Conservation (phyloP, 306 rosid genomes). For the Sicyos baderoa region DNA sequence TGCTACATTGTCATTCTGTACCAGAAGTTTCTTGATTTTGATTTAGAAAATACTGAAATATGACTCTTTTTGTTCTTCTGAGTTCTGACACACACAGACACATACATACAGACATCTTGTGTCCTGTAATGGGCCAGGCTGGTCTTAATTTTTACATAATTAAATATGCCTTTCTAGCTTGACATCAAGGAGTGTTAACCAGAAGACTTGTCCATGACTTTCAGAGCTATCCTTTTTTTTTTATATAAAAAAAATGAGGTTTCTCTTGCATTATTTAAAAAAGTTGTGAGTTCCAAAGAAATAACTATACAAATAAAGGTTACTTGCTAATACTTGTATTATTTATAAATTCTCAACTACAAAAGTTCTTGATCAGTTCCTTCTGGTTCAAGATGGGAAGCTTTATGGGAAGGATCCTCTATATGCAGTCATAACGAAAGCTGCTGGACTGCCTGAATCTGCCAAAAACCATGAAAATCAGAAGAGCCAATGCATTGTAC, state of each 20-base stretch:
- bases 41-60: neutral
- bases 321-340: slow-evolving; percentile 15
- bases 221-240: neutral
- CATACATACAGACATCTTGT: neutral
- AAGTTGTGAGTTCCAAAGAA: neutral
- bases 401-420: slow-evolving; percentile 70
- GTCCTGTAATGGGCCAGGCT: neutral
- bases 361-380: slow-evolving; percentile 51
- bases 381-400: slow-evolving; percentile 88
- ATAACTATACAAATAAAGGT: neutral
- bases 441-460: slow-evolving; percentile 71
- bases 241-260: neutral
- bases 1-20: neutral
- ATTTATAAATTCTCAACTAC: slow-evolving; percentile 28
- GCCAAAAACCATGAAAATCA: slow-evolving; percentile 64
- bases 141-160: neutral
- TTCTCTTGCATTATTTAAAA: neutral
- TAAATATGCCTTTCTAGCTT: neutral
- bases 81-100: neutral
- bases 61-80: neutral
- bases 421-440: slow-evolving; percentile 54
- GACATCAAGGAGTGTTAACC: neutral
- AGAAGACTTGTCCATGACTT: neutral
- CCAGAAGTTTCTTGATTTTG: neutral
- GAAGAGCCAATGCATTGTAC: slow-evolving; percentile 58